phyloP scores from a whole-genome alignment of 2,329 filamentous ascomycete genomes.

The Diaporthe sp. region DNA sequence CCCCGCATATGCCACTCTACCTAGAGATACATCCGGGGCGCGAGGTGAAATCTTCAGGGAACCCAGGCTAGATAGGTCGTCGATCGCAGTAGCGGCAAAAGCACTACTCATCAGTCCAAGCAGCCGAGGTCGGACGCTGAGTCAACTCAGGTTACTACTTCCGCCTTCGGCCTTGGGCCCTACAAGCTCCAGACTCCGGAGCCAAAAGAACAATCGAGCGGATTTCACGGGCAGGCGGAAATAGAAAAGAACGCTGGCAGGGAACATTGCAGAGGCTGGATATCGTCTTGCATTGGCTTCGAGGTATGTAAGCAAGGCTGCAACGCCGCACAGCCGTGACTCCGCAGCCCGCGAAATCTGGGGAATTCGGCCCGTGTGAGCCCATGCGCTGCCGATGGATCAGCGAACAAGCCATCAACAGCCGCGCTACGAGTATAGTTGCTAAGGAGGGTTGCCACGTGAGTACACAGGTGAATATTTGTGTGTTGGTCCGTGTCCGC shows the following conservation, averaged over 20 bases:
- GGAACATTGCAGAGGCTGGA: background rate
- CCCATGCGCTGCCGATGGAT: background rate
- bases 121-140: conserved; percentile 40
- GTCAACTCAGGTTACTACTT: conserved; percentile 28
- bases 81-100: conserved; percentile 17
- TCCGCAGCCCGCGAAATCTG: background rate
- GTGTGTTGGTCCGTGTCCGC: background rate
- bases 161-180: background rate
- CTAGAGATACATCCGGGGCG: conserved; percentile 22
- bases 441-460: background rate
- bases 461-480: background rate
- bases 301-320: background rate
- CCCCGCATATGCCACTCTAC: conserved; percentile 23
- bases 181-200: background rate
- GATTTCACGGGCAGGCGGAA: background rate
- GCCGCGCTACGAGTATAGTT: background rate
- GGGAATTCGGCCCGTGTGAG: background rate
- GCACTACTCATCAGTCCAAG: background rate
- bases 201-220: background rate
- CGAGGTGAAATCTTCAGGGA: conserved; percentile 18
- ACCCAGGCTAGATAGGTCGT: background rate
- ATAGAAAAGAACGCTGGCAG: no score
- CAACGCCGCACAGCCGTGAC: background rate
- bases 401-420: background rate
- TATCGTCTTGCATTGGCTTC: background rate